Evolutionary conservation across 768 basidiomycete species (phyloP), one percentile per base, ranked within the genome.

Genomic region (Mrakia blollopis): DNA sequence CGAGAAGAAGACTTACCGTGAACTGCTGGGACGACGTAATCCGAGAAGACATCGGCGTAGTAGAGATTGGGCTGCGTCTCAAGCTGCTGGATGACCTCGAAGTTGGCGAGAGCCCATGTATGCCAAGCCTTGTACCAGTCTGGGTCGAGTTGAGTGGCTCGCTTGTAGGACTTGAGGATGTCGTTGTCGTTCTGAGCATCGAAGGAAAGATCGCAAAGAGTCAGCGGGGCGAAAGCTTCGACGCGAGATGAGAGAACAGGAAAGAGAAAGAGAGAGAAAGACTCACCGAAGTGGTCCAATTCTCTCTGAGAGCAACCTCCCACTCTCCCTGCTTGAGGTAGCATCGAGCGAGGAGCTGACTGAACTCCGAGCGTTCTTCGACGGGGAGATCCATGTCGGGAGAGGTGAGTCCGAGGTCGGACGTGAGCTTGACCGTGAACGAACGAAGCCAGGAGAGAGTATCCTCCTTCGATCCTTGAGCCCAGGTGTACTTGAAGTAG

Each of bases 121-220:
- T 99, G 97, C 95, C 95, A 98, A 25, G 96, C 97, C 83, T 99
- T 98, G 84, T 98, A 98, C 97, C 97, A 99, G n/a, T 87, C 87
- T 6, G 91, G 89, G 82, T 98, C 96, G 79, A 92, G 92, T 80
- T 91, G 90, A 2, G 97, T 98, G 0, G 97, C 92, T 41, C 91
- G 86, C 71, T 88, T 87, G 84, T 97, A 98, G 6, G 92, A 89
- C 79, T 90, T 88, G 10, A 99, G 85, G 75, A 98, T 93, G 62
- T 91, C 90, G 72, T 68, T 35, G 73, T 47, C 60, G 32, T 65
- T 74, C 28, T 60, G 25, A 50, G 2, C 1, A 2, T 47, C 13
- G 72, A 32, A 35, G 28, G 39, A 37, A 39, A 60, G n/a, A 37
- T 35, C 32, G 30, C 28, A 13, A 18, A 18, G 30, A 65, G 63